Base-by-base conservation (phyloP, 1,139 yeast species). In the Pneumocystis jirovecii region DNA sequence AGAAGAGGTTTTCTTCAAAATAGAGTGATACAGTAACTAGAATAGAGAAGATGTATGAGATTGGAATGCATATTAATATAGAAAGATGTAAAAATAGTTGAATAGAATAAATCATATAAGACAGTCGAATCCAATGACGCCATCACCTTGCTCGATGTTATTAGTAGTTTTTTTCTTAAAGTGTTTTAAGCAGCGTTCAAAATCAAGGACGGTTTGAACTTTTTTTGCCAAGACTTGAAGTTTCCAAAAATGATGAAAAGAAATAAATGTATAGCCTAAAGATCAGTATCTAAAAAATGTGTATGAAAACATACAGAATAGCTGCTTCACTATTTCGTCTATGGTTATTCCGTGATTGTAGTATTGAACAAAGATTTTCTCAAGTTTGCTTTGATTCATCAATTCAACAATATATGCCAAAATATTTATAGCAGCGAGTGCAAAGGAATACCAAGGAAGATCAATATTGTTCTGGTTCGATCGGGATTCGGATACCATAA, bases 1-100 rank as follows among this genome's bases (percentile, higher is more conserved):
- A 93, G 79, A 80, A 88, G 68, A 87, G 81, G 74, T 93, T 50
- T 42, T 61, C 70, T 66, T 64, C 69, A 65, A 59, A 62, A 19
- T 60, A 63, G 40, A 15, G 19, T 42, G 21, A 17, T 35, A 7
- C 4, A 19, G 25, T 15, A 57, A 3, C 4, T 5, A 5, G 34
- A 5, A 5, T 5, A 31, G 34, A 31, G 5, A 5, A 31, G 34
- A 5, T 5, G 34, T n/a, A n/a, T n/a, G n/a, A 17, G 17, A 17
- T 10, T 12, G 17, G 1, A 61, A 34, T 19, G 44, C 19, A 59
- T 59, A 2, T 29, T 34, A 57, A 3, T 59, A 19, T 21, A 39
- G n/a, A 25, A 19, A 37, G 25, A 8, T 5, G 5, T n/a, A 12
- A 21, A 59, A 39, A 15, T 25, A 19, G 39, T 29, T 59, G 10